Base-by-base conservation (phyloP, 306 rosid genomes). In the Cucumis sativus region DNA sequence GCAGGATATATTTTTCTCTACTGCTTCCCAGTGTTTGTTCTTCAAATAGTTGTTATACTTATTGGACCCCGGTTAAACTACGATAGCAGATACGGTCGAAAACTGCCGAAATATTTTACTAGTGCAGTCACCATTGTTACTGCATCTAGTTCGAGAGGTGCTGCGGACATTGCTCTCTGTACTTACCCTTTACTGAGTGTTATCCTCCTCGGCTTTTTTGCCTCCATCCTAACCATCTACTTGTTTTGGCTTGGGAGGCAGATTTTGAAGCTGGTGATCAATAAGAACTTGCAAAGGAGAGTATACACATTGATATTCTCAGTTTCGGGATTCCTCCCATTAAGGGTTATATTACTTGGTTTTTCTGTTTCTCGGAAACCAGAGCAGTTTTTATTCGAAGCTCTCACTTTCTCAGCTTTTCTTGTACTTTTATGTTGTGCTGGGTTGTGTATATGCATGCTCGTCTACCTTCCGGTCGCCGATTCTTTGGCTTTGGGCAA, bases 181-280 rank as follows among this genome's bases (percentile, higher is more conserved):
- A 95, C 98, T 88, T 95, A 90, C 88, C 98, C 98, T 79, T 80
- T 95, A 83, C 83, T 92, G 86, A 95, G 92, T 79, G 89, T 93
- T 69, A 79, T 95, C 70, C 82, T 95, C 79, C 96, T 88, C 9
- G 98, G 97, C 70, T 81, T 90, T 86, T 95, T 89, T 80, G 90
- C 94, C 79, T 65, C 85, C 75, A 79, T 95, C 82, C 87, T 95
- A 78, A 95, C 93, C 64, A 84, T 85, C 87, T 95, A 95, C 85
- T 84, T 92, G 83, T 92, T 92, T 86, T 95, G 97, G 97, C 96
- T 95, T 77, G 98, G 96, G 83, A 89, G 96, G 83, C 88, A 83
- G 89, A 95, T 95, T 88, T 88, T 95, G 88, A 92, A 90, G 85
- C 82, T 87, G 91, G 98, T 95, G 76, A 95, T 95, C 82, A 95